A percentile compares a stretch with the other conserved stretches of the same genome.
phyloP scores from a whole-genome alignment of 345 rosid species.

The Sonneratia alba region DNA sequence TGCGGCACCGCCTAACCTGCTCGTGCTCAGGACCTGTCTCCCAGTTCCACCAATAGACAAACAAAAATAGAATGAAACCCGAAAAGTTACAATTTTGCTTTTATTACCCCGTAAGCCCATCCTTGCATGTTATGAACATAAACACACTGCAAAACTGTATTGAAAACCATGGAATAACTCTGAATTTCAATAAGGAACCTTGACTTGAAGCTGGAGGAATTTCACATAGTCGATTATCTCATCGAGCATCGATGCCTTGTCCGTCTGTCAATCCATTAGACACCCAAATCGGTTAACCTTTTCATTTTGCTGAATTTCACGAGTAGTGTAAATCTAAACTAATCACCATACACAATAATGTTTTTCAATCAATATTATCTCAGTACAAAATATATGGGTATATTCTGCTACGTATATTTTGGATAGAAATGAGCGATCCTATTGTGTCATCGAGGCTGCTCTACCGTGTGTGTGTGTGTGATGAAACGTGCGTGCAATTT shows the following conservation, averaged over 20 bases:
- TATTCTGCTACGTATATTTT: too few relatives aligned
- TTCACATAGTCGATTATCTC: conserved; percentile 98
- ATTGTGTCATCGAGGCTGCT: too few relatives aligned
- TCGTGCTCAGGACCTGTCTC: conserved; percentile 85
- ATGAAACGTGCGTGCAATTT: too few relatives aligned
- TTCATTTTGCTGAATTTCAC: too few relatives aligned
- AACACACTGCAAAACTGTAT: conserved; percentile 9
- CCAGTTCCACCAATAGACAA: not conserved
- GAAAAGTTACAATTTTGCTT: not conserved
- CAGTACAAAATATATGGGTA: too few relatives aligned
- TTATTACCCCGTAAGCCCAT: not conserved
- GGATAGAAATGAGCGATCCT: too few relatives aligned
- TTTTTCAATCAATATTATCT: too few relatives aligned
- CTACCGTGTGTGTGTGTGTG: too few relatives aligned
- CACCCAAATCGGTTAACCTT: too few relatives aligned
- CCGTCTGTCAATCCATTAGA: conserved; percentile 64
- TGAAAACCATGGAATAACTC: conserved; percentile 28
- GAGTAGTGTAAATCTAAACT: too few relatives aligned
- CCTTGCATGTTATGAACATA: not conserved
- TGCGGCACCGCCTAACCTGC: conserved; percentile 83
- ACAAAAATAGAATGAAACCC: not conserved
- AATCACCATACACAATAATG: too few relatives aligned
- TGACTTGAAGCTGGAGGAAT: conserved; percentile 99
- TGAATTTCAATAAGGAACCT: conserved; percentile 31
- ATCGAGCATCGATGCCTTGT: conserved; percentile 98